phyloP scores from a whole-genome alignment of 192 early-diverging fungal species.

The Lunasporangiospora selenospora region DNA sequence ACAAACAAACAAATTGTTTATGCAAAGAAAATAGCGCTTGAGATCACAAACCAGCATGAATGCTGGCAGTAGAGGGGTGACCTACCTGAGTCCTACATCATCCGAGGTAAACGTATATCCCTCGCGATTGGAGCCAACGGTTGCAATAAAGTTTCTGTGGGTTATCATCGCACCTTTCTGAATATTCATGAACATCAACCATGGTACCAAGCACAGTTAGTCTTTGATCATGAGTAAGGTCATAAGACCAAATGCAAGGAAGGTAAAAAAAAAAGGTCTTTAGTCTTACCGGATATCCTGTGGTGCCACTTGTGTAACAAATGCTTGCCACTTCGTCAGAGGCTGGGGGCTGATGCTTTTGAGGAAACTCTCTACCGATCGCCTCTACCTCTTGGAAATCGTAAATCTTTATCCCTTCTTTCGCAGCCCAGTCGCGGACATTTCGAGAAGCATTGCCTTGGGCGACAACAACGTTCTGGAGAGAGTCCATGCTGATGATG shows the following conservation, averaged over 20 bases:
- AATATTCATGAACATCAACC: background rate
- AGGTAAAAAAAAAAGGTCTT: no score
- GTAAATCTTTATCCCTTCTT: slow-evolving; percentile 61
- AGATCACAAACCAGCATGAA: no score
- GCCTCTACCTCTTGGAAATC: slow-evolving; percentile 66
- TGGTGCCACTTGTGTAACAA: slow-evolving; percentile 90
- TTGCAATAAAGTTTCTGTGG: slow-evolving; percentile 75
- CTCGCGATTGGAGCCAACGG: slow-evolving; percentile 22
- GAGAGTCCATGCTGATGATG: slow-evolving; percentile 75
- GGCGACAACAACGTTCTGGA: slow-evolving; percentile 49
- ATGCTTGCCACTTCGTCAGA: slow-evolving; percentile 69
- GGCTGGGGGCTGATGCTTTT: slow-evolving; percentile 60
- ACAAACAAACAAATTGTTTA: no score
- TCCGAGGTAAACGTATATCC: background rate
- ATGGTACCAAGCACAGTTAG: no score
- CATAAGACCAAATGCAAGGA: no score
- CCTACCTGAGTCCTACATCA: slow-evolving; percentile 30
- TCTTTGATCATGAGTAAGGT: no score
- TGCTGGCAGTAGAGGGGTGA: no score
- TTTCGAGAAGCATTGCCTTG: slow-evolving; percentile 9
- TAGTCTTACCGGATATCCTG: slow-evolving; percentile 76
- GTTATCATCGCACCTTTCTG: slow-evolving; percentile 78
- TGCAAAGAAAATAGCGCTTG: no score
- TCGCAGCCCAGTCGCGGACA: slow-evolving; percentile 68
- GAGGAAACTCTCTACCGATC: slow-evolving; percentile 60